phyloP scores from a whole-genome alignment of 192 early-diverging fungal genomes.

The Coemansia asiatica region DNA sequence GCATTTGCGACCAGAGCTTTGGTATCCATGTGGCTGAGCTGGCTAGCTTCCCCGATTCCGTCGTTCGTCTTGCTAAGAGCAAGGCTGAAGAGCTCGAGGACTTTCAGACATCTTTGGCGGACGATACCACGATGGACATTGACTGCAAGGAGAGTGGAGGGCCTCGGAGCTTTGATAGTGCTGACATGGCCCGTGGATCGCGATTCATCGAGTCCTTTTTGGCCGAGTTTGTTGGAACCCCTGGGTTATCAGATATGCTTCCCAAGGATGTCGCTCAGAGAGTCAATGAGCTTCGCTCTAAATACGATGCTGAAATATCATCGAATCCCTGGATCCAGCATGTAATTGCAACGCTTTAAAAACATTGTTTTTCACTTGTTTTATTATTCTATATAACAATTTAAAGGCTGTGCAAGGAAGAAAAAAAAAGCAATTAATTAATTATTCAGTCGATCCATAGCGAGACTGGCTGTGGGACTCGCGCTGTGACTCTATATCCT shows the following conservation, averaged over 20 bases:
- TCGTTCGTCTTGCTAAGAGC: conserved; percentile 79
- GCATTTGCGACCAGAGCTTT: conserved; percentile 94
- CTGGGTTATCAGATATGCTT: conserved; percentile 40
- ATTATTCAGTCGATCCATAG: conserved; percentile 46
- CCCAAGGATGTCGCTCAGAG: conserved; percentile 36
- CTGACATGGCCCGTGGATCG: conserved; percentile 32
- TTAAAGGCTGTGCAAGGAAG: neutral
- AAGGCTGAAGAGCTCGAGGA: conserved; percentile 89
- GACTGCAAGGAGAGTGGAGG: conserved; percentile 48
- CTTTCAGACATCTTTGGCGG: conserved; percentile 54
- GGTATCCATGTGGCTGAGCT: conserved; percentile 97
- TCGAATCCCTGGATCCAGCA: conserved; percentile 65
- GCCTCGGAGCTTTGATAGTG: conserved; percentile 21
- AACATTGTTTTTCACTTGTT: too few relatives aligned
- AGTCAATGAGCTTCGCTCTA: conserved; percentile 52
- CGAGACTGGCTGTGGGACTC: neutral
- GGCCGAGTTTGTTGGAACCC: conserved; percentile 57
- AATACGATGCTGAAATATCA: conserved; percentile 62
- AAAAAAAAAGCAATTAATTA: too few relatives aligned
- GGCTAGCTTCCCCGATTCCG: conserved; percentile 83
- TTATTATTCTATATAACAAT: too few relatives aligned
- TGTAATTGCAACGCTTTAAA: conserved; percentile 52
- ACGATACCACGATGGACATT: conserved; percentile 16
- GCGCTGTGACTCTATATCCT: conserved; percentile 26
- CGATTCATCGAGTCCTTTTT: conserved; percentile 45